These are phyloP conservation scores for Chlorella sp. DNA, from an alignment of 139 green algal species.

Conservation along the genomic window DNA sequence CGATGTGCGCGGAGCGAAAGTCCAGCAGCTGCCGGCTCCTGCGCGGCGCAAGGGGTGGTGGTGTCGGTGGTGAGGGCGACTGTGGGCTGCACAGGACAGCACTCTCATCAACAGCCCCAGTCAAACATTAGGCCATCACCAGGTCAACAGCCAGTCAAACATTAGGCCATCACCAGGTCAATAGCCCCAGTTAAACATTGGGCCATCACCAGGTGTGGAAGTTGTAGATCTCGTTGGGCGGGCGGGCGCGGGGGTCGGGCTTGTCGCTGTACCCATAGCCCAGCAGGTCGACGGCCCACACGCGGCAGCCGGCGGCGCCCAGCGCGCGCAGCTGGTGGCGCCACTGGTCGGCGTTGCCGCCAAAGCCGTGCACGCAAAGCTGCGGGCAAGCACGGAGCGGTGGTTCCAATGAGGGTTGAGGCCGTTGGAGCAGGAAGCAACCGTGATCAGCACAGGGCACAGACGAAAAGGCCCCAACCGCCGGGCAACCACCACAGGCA, in stretches of 20 bases:
- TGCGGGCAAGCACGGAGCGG: constrained; percentile 42
- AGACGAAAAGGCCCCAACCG: neutral
- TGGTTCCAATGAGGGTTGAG: too few species aligned
- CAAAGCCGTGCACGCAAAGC: constrained; percentile 92
- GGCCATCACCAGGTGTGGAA: constrained; percentile 76
- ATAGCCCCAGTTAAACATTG: too few species aligned
- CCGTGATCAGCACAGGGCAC: neutral
- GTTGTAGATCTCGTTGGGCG: constrained; percentile 72
- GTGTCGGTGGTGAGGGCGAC: too few species aligned
- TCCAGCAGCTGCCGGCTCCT: constrained; percentile 75
- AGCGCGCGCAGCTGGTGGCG: constrained; percentile 85
- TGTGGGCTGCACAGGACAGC: too few species aligned
- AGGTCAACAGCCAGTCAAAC: too few species aligned
- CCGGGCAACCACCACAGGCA: neutral
- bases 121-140: too few species aligned
- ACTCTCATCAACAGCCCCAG: too few species aligned
- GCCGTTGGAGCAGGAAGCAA: neutral
- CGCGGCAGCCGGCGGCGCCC: constrained; percentile 40
- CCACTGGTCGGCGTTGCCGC: constrained; percentile 91
- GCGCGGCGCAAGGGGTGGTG: too few species aligned
- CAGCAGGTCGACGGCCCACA: constrained; percentile 92
- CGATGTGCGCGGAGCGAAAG: constrained; percentile 73
- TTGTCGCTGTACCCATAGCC: constrained; percentile 70
- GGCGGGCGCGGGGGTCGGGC: constrained; percentile 62
- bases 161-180: too few species aligned